Evolutionary conservation across 2,329 filamentous ascomycete species (phyloP), one percentile per base, ranked within the genome.

Genomic region (Tolypocladium paradoxum): DNA sequence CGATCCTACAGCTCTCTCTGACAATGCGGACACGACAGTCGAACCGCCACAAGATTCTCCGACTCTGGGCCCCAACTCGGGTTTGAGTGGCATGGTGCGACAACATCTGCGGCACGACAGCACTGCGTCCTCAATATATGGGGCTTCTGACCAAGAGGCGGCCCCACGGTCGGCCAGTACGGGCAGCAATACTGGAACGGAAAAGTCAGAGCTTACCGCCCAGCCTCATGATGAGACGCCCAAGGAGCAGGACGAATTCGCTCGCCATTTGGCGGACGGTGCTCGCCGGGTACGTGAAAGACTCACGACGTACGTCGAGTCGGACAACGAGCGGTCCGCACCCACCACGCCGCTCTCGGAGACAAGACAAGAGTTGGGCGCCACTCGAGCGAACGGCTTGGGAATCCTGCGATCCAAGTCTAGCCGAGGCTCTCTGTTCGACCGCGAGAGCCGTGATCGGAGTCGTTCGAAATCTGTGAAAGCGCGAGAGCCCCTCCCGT

Each of bases 101-200:
- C 85, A 91, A 56, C 93, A 97, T 73, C 73, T 97, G 40, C 83
- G 93, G 50, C 83, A 83, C 35, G 83, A 85, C 57, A 97, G 92
- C 70, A 85, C 85, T 54, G 79, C 83, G 16, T 97, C 92, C 1
- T 95, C 90, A 0, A 76, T 93, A 29, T 90, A 89, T 59, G 82
- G 80, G 29, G 53, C 70, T 69, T 27, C 73, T 73, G 56, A 70
- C 57, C 36, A 64, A 58, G 48, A 70, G 56, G n/a, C 62, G 14
- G 54, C 60, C 6, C 58, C 59, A 12, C 31, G 24, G 14, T 43
- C 31, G 20, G 40, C 34, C 14, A 40, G 51, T 6, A n/a, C 12
- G 16, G 37, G 16, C 18, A 16, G 24, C 8, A 11, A 46, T 11
- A n/a, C n/a, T n/a, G 27, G 6, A 12, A n/a, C 11, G 4, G 43